phyloP scores from a whole-genome alignment of 1,139 yeast genomes.

The Zhuliangozyma parablackwelliae region DNA sequence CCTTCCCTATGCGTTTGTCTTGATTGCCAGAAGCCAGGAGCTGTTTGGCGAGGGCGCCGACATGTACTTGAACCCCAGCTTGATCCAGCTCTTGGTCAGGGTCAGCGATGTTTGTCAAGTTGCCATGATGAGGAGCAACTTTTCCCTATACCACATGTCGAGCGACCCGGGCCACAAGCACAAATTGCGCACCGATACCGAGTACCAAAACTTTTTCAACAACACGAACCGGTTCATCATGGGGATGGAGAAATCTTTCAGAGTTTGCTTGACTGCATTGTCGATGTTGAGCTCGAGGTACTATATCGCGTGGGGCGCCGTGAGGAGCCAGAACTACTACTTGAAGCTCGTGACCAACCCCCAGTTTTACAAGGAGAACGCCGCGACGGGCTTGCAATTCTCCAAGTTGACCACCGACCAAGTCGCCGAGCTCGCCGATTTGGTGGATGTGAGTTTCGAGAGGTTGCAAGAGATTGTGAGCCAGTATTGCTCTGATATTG shows the following conservation, averaged over 20 bases:
- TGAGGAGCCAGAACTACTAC: conserved; percentile 34
- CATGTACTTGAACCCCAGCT: conserved; percentile 35
- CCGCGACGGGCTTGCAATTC: conserved; percentile 9
- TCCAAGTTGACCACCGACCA: conserved; percentile 15
- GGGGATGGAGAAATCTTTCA: conserved; percentile 26
- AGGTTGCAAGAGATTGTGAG: conserved; percentile 4
- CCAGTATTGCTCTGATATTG: conserved; percentile 8
- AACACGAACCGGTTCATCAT: conserved; percentile 21
- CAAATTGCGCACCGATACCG: conserved; percentile 11
- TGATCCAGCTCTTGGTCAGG: conserved; percentile 34
- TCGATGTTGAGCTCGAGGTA: conserved; percentile 36
- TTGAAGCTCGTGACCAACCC: conserved; percentile 22
- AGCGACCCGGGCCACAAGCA: conserved; percentile 13
- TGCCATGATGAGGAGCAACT: conserved; percentile 25
- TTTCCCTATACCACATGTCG: conserved; percentile 13
- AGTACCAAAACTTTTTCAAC: conserved; percentile 15
- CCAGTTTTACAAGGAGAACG: conserved; percentile 25
- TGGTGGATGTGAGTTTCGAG: conserved; percentile 5
- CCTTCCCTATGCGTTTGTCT: conserved; percentile 32
- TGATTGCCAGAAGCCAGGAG: conserved; percentile 18
- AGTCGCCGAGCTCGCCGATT: conserved; percentile 18
- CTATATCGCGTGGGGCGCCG: conserved; percentile 47
- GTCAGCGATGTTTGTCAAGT: conserved; percentile 30
- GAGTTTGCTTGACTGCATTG: conserved; percentile 27
- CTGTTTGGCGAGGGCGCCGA: conserved; percentile 28